A percentile compares a stretch with the other conserved stretches of the same genome.
Conservation (phyloP, 2,329 filamentous ascomycete genomes). For the Penicillium hesseltinei region DNA sequence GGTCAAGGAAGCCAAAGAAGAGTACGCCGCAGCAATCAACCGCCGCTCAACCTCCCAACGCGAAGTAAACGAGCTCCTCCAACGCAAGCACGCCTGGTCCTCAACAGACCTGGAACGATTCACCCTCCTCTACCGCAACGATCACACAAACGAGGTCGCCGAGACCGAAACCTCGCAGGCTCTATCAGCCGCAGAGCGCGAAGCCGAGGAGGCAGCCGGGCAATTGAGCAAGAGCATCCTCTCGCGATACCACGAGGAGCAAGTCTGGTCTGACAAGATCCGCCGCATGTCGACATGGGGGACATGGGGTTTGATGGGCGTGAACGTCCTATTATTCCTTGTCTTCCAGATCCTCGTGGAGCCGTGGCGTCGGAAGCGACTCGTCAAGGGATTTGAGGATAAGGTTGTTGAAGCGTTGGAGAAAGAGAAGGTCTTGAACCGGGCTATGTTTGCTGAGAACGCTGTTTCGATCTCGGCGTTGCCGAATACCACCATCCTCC, state of each 20-base stretch:
- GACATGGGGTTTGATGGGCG: slow-evolving; percentile 95
- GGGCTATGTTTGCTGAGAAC: slow-evolving; percentile 12
- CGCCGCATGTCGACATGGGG: slow-evolving; percentile 96
- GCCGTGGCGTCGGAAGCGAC: slow-evolving; percentile 78
- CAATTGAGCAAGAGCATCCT: slow-evolving; percentile 79
- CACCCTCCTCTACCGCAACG: slow-evolving; percentile 84
- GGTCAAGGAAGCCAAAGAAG: slow-evolving; percentile 69
- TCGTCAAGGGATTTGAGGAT: slow-evolving; percentile 80
- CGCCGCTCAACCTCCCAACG: slow-evolving; percentile 86
- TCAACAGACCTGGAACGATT: slow-evolving; percentile 88
- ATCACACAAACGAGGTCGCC: slow-evolving; percentile 87
- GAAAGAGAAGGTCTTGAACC: slow-evolving; percentile 57
- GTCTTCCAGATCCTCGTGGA: slow-evolving; percentile 86
- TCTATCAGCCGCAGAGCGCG: slow-evolving; percentile 71
- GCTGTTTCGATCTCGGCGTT: slow-evolving; percentile 3
- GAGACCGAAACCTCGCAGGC: slow-evolving; percentile 70
- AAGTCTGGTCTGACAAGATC: slow-evolving; percentile 99
- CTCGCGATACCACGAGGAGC: slow-evolving; percentile 94
- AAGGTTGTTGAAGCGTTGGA: slow-evolving; percentile 69
- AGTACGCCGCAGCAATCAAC: slow-evolving; percentile 79
- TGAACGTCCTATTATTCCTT: slow-evolving; percentile 87
- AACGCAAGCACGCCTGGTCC: slow-evolving; percentile 90
- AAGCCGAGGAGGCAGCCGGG: slow-evolving; percentile 73
- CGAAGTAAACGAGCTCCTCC: slow-evolving; percentile 90
- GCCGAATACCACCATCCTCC: neutral